Conservation (phyloP, 1,139 yeast genomes). For the Meyerozyma guilliermondii region DNA sequence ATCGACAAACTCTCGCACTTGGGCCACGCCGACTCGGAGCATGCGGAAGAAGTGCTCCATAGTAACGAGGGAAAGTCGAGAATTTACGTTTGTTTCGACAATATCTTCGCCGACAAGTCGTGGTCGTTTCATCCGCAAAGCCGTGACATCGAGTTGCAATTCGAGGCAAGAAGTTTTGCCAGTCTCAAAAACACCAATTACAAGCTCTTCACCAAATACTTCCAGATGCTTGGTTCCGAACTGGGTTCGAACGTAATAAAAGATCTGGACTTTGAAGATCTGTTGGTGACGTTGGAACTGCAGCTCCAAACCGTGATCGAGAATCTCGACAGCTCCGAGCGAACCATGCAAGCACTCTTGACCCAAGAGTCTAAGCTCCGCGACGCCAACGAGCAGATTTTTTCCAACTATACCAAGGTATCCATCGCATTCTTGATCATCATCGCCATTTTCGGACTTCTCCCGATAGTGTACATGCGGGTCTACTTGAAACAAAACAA, state of each 20-base stretch:
- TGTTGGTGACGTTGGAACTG: slow-evolving; percentile 22
- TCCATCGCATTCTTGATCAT: slow-evolving; percentile 22
- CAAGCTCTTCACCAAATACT: slow-evolving; percentile 30
- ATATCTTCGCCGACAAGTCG: slow-evolving; percentile 36
- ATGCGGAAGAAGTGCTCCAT: slow-evolving; percentile 14
- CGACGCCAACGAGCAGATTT: slow-evolving; percentile 38
- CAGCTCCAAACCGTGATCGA: slow-evolving; percentile 30
- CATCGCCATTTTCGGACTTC: slow-evolving; percentile 25
- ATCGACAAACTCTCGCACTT: slow-evolving; percentile 9
- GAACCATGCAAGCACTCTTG: slow-evolving; percentile 23
- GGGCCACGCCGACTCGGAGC: slow-evolving; percentile 5
- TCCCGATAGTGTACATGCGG: slow-evolving; percentile 26
- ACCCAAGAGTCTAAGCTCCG: slow-evolving; percentile 33
- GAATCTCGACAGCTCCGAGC: slow-evolving; percentile 23
- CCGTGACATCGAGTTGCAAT: slow-evolving; percentile 30
- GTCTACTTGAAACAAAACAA: slow-evolving; percentile 24
- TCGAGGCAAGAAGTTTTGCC: slow-evolving; percentile 31
- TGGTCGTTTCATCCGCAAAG: slow-evolving; percentile 36
- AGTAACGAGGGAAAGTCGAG: slow-evolving; percentile 24
- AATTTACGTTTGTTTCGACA: slow-evolving; percentile 41
- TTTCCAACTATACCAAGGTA: slow-evolving; percentile 25
- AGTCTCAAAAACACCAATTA: slow-evolving; percentile 33
- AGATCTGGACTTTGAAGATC: slow-evolving; percentile 29
- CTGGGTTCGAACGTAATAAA: slow-evolving; percentile 16
- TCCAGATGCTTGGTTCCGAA: slow-evolving; percentile 15